Base-by-base conservation (phyloP, 2,329 filamentous ascomycete genomes). In the Balansia obtecta region DNA sequence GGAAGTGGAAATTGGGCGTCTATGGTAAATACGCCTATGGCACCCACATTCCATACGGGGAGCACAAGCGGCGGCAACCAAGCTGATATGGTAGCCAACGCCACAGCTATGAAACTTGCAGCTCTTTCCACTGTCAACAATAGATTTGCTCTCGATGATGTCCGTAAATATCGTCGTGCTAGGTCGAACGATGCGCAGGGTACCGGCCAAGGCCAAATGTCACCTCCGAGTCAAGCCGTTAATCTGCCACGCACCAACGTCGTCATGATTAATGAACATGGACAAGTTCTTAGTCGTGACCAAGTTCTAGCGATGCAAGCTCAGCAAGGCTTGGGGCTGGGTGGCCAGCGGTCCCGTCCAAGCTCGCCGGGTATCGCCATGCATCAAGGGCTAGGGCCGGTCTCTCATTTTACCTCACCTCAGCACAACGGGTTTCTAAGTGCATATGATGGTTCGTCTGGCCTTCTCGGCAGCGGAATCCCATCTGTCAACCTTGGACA, bases 61-160 rank as follows among this genome's bases (percentile, higher is more conserved):
- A 65, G 77, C 57, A 69, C 69, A 39, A 70, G 72, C 40, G 74
- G 72, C 40, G 74, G 73, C 45, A 83, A 78, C 50, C 90, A 96
- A 65, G 90, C 89, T 15, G 93, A 98, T 62, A 97, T 97, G 91
- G 86, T 98, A 52, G 93, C 93, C 52, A 98, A 97, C 64, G 93
- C 93, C 27, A 97, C 93, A 15, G 93, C 93, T 20, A 98, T 98
- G 93, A 98, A 98, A 68, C 79, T 98, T 48, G 93, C 93, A 44
- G 93, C 93, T 16, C 75, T 98, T 44, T 97, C 91, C 5, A 98
- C 93, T 2, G 93, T 98, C 46, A 98, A 97, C 73, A 98, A 97
- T 67, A 86, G 93, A 41, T 95, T 98, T 61, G 90, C 93, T 48
- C 76, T 98, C 52, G 93, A 98, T 61, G 93, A 98, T 65, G 91